phyloP scores from a whole-genome alignment of 805 yeast species.

The Danielia reshetovae region DNA sequence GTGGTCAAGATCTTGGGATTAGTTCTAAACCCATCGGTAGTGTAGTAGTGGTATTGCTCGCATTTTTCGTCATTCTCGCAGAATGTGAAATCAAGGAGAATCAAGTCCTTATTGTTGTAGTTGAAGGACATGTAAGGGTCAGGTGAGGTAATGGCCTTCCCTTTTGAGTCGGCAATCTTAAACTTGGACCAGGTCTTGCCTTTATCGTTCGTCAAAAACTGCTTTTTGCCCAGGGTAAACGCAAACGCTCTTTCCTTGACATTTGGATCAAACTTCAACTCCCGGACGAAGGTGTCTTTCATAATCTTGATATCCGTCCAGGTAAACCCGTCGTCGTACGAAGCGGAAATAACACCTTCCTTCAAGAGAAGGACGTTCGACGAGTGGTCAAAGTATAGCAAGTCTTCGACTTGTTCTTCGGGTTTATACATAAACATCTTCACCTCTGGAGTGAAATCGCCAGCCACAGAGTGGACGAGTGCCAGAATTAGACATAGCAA shows the following conservation, averaged over 20 bases:
- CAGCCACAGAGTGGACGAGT: not conserved
- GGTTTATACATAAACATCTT: too few relatives aligned
- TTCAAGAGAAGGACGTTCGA: slow-evolving; percentile 5
- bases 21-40: slow-evolving; percentile 43
- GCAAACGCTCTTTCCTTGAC: slow-evolving; percentile 41
- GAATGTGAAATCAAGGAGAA: slow-evolving; percentile 24
- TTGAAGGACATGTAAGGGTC: slow-evolving; percentile 26
- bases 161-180: slow-evolving; percentile 22
- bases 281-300: slow-evolving; percentile 22
- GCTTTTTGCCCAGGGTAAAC: slow-evolving; percentile 26
- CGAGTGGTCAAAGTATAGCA: slow-evolving; percentile 8
- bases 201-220: slow-evolving; percentile 43
- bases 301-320: slow-evolving; percentile 44
- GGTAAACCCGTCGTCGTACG: slow-evolving; percentile 48
- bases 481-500: not conserved
- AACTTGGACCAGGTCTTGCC: slow-evolving; percentile 46
- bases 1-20: slow-evolving; percentile 24
- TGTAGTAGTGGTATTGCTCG: slow-evolving; percentile 29
- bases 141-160: slow-evolving; percentile 3
- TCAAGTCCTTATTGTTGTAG: slow-evolving; percentile 29
- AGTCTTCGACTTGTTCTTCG: not conserved
- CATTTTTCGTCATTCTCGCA: slow-evolving; percentile 29
- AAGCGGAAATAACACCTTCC: slow-evolving; percentile 9
- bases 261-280: slow-evolving; percentile 30
- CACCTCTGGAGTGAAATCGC: not conserved